Percentiles rank a stretch among this genome's conserved stretches.
These are phyloP conservation scores for Metarhizium anisopliae DNA, from an alignment of 2,329 filamentous ascomycete species.

Conservation along the genomic window DNA sequence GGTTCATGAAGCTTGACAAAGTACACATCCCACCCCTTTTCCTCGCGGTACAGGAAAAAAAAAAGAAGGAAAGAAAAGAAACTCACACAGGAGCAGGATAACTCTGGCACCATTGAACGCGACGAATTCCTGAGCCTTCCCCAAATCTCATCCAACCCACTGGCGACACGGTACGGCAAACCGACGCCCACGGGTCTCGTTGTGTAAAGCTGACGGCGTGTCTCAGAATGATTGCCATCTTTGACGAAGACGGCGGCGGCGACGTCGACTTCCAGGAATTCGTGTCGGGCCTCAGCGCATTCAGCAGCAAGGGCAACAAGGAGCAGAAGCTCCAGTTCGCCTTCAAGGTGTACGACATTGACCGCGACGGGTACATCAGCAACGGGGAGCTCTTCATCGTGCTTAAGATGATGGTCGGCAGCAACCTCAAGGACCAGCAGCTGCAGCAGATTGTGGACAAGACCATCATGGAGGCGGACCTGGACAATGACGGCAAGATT, in stretches of 20 bases:
- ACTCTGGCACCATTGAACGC: conserved; percentile 95
- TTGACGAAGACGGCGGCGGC: conserved; percentile 95
- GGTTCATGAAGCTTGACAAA: conserved; percentile 99
- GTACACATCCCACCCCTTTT: conserved; percentile 35
- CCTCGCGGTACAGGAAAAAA: neutral
- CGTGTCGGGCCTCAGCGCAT: conserved; percentile 87
- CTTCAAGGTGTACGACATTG: conserved; percentile 99
- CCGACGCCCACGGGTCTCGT: too few relatives aligned
- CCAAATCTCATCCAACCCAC: conserved; percentile 94
- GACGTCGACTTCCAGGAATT: conserved; percentile 99
- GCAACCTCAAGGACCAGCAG: conserved; percentile 97
- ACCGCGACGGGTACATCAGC: conserved; percentile 96
- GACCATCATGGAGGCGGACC: conserved; percentile 98
- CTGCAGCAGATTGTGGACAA: conserved; percentile 99
- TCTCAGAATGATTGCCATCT: conserved; percentile 91
- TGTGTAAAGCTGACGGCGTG: too few relatives aligned
- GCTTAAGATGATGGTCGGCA: conserved; percentile 99
- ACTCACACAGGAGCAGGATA: conserved; percentile 54
- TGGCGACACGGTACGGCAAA: conserved; percentile 71
- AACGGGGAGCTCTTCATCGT: conserved; percentile 99
- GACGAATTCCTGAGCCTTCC: conserved; percentile 96
- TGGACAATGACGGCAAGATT: conserved; percentile 94
- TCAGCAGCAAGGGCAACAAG: conserved; percentile 97
- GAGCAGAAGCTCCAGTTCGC: conserved; percentile 96
- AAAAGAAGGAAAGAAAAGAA: neutral